Conservation (phyloP, 331 rosid species). For the Stylosanthes scabra region DNA sequence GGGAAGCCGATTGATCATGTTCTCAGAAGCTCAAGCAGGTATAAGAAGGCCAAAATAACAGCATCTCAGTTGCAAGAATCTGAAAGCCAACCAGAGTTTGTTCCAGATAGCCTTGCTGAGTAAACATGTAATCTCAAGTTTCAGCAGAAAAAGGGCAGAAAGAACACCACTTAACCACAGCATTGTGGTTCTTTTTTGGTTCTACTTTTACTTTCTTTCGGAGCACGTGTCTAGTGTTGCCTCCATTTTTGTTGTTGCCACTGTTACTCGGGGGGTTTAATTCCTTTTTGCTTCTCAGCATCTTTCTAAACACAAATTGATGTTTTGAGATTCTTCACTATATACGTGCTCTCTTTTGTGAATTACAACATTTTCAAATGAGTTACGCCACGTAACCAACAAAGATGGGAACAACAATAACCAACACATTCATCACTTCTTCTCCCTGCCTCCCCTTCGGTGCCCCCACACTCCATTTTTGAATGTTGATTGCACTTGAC, state of each 20-base stretch:
- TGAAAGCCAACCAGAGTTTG: constrained; percentile 62
- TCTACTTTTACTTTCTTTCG: constrained; percentile 4
- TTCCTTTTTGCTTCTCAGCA: constrained; percentile 9
- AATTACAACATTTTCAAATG: background rate
- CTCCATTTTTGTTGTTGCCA: background rate
- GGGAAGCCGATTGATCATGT: constrained; percentile 46
- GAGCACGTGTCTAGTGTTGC: background rate
- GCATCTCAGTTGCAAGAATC: constrained; percentile 68
- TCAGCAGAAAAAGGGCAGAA: background rate
- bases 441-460: too few species aligned
- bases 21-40: constrained; percentile 71
- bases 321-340: background rate
- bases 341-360: constrained; percentile 13
- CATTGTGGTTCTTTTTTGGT: constrained; percentile 22
- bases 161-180: constrained; percentile 2
- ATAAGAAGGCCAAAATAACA: constrained; percentile 63
- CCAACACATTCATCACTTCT: too few species aligned
- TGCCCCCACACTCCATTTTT: too few species aligned
- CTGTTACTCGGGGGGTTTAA: background rate
- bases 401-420: too few species aligned
- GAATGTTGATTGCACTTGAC: too few species aligned
- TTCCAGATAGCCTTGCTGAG: constrained; percentile 70
- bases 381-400: too few species aligned
- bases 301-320: constrained; percentile 18
- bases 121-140: constrained; percentile 22